phyloP scores from a whole-genome alignment of 1,284 basidiomycete species.

The Stygiomarasmius scandens region DNA sequence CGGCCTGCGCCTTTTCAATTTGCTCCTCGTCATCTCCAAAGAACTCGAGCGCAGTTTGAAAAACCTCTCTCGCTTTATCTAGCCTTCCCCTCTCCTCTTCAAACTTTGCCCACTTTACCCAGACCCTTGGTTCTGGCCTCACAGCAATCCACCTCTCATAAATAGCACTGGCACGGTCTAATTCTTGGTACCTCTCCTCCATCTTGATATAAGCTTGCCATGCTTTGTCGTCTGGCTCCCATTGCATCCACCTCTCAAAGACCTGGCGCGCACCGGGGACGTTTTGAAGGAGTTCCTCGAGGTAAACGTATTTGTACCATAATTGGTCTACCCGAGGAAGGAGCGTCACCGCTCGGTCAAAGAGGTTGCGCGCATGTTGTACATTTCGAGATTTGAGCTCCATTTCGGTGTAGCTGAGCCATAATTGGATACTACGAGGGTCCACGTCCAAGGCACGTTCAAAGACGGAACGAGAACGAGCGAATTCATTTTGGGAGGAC shows the following conservation, averaged over 20 bases:
- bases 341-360: conserved; percentile 94
- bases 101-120: conserved; percentile 97
- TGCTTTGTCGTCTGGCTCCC: conserved; percentile 99
- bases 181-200: conserved; percentile 91
- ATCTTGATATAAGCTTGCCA: conserved; percentile 99
- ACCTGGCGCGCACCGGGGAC: conserved; percentile 94
- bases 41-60: conserved; percentile 95
- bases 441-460: conserved; percentile 98
- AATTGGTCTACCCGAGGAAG: conserved; percentile 93
- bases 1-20: conserved; percentile 95
- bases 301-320: conserved; percentile 99
- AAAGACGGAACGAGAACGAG: conserved; percentile 90
- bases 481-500: conserved; percentile 97
- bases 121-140: conserved; percentile 91
- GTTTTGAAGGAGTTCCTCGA: conserved; percentile 97
- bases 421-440: conserved; percentile 85
- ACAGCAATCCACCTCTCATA: conserved; percentile 96
- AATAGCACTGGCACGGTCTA: conserved; percentile 88
- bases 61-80: conserved; percentile 94
- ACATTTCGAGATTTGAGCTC: conserved; percentile 97
- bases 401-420: conserved; percentile 98
- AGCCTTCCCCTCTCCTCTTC: conserved; percentile 89
- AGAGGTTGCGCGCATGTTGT: conserved; percentile 95
- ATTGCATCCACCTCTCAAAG: conserved; percentile 99
- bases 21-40: conserved; percentile 98